A percentile compares a stretch with the other conserved stretches of the same genome.
These are phyloP conservation scores for Cyberlindnera galapagoensis DNA, from an alignment of 805 yeast genomes.

Conservation along the genomic window DNA sequence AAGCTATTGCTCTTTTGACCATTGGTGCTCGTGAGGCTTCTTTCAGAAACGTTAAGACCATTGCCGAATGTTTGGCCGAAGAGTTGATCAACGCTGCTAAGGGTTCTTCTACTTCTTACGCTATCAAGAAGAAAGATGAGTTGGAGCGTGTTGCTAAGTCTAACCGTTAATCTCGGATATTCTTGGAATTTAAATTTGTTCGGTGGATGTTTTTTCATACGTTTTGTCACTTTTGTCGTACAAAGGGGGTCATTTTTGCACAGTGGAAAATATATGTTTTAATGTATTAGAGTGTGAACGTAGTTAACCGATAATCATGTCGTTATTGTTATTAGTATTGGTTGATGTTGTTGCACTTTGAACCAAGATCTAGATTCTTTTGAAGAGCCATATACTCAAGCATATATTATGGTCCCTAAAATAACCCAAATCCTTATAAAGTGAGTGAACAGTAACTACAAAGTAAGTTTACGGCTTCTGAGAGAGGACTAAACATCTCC, in stretches of 20 bases:
- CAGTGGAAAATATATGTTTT: slow-evolving; percentile 15
- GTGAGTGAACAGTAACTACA: too few relatives aligned
- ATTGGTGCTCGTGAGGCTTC: slow-evolving; percentile 99
- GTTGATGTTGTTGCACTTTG: slow-evolving; percentile 9
- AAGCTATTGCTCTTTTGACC: slow-evolving; percentile 95
- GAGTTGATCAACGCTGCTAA: slow-evolving; percentile 99
- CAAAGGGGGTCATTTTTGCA: too few relatives aligned
- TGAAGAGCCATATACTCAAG: slow-evolving; percentile 14
- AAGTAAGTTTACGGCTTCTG: too few relatives aligned
- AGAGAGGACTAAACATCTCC: too few relatives aligned
- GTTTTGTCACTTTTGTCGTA: slow-evolving; percentile 1
- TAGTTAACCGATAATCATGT: too few relatives aligned
- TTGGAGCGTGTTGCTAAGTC: slow-evolving; percentile 99
- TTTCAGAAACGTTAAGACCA: slow-evolving; percentile 99
- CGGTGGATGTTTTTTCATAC: slow-evolving; percentile 1
- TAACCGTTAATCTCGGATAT: slow-evolving; percentile 88
- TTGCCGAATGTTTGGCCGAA: slow-evolving; percentile 99
- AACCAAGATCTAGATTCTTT: slow-evolving; percentile 9
- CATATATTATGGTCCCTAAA: too few relatives aligned
- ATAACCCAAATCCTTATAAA: too few relatives aligned
- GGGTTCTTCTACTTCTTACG: slow-evolving; percentile 99
- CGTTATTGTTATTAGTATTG: slow-evolving; percentile 1
- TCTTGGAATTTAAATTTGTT: too few relatives aligned
- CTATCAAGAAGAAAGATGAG: slow-evolving; percentile 99
- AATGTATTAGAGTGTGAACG: too few relatives aligned